Evolutionary conservation across 768 basidiomycete species (phyloP).

Genomic region (Russula compacta): DNA sequence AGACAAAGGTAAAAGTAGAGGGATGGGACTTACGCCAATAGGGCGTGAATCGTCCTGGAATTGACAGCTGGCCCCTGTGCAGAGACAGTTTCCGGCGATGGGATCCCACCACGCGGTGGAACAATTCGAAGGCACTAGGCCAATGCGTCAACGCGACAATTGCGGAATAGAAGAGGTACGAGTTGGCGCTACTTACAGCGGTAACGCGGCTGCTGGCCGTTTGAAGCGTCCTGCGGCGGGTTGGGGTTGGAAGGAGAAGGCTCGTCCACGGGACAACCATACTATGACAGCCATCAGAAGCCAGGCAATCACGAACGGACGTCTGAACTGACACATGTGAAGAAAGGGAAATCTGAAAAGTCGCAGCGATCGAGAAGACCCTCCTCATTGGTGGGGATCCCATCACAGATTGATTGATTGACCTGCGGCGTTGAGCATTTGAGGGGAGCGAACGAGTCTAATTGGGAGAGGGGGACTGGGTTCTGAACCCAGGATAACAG

Average conservation of each 20-base stretch:
- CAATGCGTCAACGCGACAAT: neutral
- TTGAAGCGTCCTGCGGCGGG: conserved; percentile 46
- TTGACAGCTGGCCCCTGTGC: conserved; percentile 44
- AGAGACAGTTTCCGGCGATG: conserved; percentile 53
- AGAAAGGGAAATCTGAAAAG: conserved; percentile 73
- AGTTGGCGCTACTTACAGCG: conserved; percentile 38
- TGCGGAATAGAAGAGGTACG: neutral
- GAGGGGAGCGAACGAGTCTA: conserved; percentile 43
- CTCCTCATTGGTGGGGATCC: conserved; percentile 57
- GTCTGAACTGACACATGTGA: conserved; percentile 51
- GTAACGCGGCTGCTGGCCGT: conserved; percentile 40
- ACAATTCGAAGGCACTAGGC: conserved; percentile 56
- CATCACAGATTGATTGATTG: conserved; percentile 59
- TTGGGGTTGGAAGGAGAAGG: conserved; percentile 56
- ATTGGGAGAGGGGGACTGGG: conserved; percentile 54
- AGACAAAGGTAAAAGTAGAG: neutral
- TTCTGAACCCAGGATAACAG: conserved; percentile 67
- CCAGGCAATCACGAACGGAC: neutral
- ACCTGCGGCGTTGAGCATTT: conserved; percentile 60
- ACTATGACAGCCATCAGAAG: conserved; percentile 33
- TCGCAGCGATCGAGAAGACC: conserved; percentile 53
- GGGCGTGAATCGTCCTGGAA: conserved; percentile 57
- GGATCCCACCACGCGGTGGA: conserved; percentile 81
- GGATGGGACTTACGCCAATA: conserved; percentile 44
- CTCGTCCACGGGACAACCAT: conserved; percentile 54